Conservation (phyloP, 805 yeast species). For the Spathaspora gorwiae region DNA sequence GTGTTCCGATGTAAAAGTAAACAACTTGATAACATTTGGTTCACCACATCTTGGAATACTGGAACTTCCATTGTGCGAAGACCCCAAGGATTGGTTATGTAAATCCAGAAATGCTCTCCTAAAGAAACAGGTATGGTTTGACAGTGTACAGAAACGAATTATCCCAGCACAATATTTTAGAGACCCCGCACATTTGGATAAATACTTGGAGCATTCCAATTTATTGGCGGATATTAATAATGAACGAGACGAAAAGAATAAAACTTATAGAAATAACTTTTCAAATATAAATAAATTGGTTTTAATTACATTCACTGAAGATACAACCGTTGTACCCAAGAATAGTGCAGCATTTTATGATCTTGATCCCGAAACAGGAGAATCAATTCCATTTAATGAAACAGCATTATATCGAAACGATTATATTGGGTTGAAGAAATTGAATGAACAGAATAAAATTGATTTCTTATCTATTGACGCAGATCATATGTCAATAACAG, state of each 20-base stretch:
- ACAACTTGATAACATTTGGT: slow-evolving; percentile 66
- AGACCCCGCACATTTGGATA: slow-evolving; percentile 49
- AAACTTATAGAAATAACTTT: slow-evolving; percentile 42
- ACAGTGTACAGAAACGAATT: slow-evolving; percentile 49
- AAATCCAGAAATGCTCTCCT: slow-evolving; percentile 48
- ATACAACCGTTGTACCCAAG: slow-evolving; percentile 67
- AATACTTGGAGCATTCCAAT: slow-evolving; percentile 51
- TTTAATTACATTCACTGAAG: slow-evolving; percentile 55
- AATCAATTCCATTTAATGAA: slow-evolving; percentile 39
- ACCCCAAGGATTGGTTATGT: slow-evolving; percentile 55
- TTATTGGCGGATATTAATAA: slow-evolving; percentile 67
- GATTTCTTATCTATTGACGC: slow-evolving; percentile 51
- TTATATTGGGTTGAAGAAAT: slow-evolving; percentile 52
- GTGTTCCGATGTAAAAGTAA: slow-evolving; percentile 41
- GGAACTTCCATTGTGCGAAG: slow-evolving; percentile 59
- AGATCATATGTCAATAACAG: slow-evolving; percentile 62
- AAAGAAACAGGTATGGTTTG: slow-evolving; percentile 57
- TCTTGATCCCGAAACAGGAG: slow-evolving; percentile 39
- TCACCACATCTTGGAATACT: slow-evolving; percentile 76
- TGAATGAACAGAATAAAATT: slow-evolving; percentile 42
- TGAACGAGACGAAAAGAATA: slow-evolving; percentile 39
- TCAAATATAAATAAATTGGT: slow-evolving; percentile 48
- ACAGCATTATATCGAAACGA: slow-evolving; percentile 51
- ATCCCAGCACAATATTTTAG: slow-evolving; percentile 77
- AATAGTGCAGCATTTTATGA: slow-evolving; percentile 69